A percentile compares a stretch with the other conserved stretches of the same genome.
These are phyloP conservation scores for Naganishia vaughanmartiniae DNA, from an alignment of 768 basidiomycete species.

Conservation along the genomic window DNA sequence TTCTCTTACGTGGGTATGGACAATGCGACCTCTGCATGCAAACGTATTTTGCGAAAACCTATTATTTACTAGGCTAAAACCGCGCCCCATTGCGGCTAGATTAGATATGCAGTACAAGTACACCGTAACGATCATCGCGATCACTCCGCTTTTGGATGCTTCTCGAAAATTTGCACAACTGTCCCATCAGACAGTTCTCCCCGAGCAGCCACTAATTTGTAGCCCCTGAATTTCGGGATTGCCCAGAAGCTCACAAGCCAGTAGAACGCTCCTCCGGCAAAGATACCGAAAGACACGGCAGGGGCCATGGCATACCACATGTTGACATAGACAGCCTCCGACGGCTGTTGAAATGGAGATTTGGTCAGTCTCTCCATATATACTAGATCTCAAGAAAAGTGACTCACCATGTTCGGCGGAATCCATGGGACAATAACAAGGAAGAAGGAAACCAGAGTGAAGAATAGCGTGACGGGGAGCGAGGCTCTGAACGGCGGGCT, in stretches of 20 bases:
- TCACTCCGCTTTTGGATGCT: constrained; percentile 19
- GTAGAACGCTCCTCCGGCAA: constrained; percentile 14
- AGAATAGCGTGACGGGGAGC: constrained; percentile 28
- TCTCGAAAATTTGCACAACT: constrained; percentile 9
- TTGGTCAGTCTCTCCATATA: not conserved
- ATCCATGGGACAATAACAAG: constrained; percentile 33
- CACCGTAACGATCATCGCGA: not conserved
- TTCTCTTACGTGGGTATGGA: too few relatives aligned
- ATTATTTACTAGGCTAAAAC: too few relatives aligned
- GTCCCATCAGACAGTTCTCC: constrained; percentile 19
- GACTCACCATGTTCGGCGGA: constrained; percentile 28
- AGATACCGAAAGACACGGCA: constrained; percentile 26
- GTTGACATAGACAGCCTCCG: constrained; percentile 20
- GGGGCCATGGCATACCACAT: constrained; percentile 31
- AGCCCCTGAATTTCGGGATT: constrained; percentile 4
- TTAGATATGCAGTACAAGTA: not conserved
- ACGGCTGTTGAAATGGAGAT: not conserved
- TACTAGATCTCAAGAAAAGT: not conserved
- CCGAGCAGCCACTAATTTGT: constrained; percentile 8
- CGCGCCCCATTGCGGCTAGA: not conserved
- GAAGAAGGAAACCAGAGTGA: constrained; percentile 27
- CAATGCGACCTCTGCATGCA: not conserved
- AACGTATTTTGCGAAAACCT: too few relatives aligned
- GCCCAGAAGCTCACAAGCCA: constrained; percentile 21
- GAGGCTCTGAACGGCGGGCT: constrained; percentile 24